Evolutionary conservation across 2,329 filamentous ascomycete genomes (phyloP).

Genomic region (Alternaria longipes): DNA sequence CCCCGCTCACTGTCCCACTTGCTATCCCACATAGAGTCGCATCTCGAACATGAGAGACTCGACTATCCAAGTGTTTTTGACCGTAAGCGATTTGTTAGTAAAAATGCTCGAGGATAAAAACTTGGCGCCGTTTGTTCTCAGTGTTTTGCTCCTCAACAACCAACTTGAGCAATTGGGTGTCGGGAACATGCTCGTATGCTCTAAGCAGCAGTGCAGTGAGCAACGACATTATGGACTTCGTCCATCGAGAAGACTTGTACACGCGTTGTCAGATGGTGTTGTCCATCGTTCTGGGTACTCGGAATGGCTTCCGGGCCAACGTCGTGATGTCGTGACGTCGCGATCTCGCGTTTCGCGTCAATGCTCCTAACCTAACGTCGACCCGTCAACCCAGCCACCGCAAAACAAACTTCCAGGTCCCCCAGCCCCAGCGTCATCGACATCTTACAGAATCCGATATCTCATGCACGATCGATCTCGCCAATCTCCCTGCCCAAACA

Average conservation of each 20-base stretch:
- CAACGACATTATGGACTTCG: not conserved
- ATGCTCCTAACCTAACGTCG: slow-evolving; percentile 14
- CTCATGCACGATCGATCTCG: slow-evolving; percentile 32
- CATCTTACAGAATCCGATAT: slow-evolving; percentile 23
- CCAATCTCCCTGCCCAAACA: slow-evolving; percentile 30
- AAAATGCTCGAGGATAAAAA: not conserved
- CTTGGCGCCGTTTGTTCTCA: not conserved
- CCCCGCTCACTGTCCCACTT: not conserved
- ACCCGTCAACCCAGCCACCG: slow-evolving; percentile 24
- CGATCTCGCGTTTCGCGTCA: slow-evolving; percentile 33
- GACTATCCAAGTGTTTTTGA: not conserved
- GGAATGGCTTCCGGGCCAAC: slow-evolving; percentile 16
- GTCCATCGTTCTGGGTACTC: slow-evolving; percentile 7
- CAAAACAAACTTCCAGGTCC: slow-evolving; percentile 17
- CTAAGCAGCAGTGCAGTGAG: not conserved
- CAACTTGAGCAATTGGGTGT: not conserved
- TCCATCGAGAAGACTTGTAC: not conserved
- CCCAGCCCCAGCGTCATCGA: slow-evolving; percentile 25
- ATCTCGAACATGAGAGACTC: not conserved
- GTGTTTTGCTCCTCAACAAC: not conserved
- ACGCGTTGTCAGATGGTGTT: not conserved
- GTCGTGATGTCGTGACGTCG: slow-evolving; percentile 22
- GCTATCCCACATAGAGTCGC: not conserved
- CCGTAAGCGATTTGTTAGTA: not conserved
- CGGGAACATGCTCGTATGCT: not conserved